Evolutionary conservation across 768 basidiomycete genomes (phyloP), one percentile per base, ranked within the genome.

Genomic region (Collybiopsis luxurians): DNA sequence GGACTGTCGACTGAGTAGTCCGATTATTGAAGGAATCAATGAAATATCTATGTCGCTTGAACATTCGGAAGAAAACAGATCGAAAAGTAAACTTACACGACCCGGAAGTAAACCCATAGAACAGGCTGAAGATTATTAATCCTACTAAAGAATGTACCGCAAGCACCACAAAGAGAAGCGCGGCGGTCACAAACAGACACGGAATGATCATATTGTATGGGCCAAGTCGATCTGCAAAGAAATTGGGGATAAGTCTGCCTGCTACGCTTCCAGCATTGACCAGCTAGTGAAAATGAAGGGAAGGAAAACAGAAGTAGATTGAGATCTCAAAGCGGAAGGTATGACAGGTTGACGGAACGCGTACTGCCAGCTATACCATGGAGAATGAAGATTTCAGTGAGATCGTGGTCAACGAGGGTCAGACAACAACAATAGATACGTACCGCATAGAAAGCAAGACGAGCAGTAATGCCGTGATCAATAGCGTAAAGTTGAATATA

Each of bases 191-290:
- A 34, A 72, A 63, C 11, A 76, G 67, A 40, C 72, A 73, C 0
- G 77, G 76, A 24, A 81, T 75, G 43, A 80, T 72, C 59, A 80
- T 74, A 62, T 81, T 82, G 60, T 79, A 79, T 7, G 76, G 71
- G 7, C 83, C 83, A 46, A 77, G 63, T 53, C 66, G 67, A 62
- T 83, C 81, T 1, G 82, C 81, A 17, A 85, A 62, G 59, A 81
- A 75, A 60, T 81, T 82, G 2, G 85, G 85, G 9, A 87, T 60
- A 4, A 80, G 69, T 5, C 86, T 79, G 12, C 85, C 86, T 27
- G 82, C 23, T 17, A 51, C 36, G 36, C 50, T 39, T 39, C 50
- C 50, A 13, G 50, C 36, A 39, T 51, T 51, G 23, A 51, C 6
- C 31, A 34, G 31, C 31, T 34, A 34, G 5, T 34, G 31, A 34